phyloP scores from a whole-genome alignment of 805 yeast genomes.

The Candida chilensis region DNA sequence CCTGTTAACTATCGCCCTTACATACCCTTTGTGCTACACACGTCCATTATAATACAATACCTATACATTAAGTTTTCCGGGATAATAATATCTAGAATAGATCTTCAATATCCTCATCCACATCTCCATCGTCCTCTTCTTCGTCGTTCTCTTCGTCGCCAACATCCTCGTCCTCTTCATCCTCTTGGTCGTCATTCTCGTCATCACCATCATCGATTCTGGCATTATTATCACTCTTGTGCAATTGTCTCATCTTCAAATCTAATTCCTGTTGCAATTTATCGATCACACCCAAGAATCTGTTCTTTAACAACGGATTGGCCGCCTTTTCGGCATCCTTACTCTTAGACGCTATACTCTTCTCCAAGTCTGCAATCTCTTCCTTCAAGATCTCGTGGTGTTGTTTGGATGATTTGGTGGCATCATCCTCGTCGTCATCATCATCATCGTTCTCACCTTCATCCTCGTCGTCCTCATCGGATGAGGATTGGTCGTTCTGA shows the following conservation, averaged over 20 bases:
- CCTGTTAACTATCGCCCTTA: too few species aligned
- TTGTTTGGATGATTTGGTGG: constrained; percentile 21
- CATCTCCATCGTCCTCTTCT: constrained; percentile 10
- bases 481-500: too few species aligned
- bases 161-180: constrained; percentile 5
- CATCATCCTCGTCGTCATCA: constrained; percentile 44
- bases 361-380: constrained; percentile 75
- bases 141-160: constrained; percentile 6
- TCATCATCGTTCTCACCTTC: constrained; percentile 40
- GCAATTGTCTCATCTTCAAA: constrained; percentile 61
- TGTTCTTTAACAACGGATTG: constrained; percentile 78
- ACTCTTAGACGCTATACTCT: constrained; percentile 67
- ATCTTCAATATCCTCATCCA: constrained; percentile 16
- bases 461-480: constrained; percentile 42
- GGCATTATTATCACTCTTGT: constrained; percentile 8
- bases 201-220: constrained; percentile 18
- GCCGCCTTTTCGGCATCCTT: constrained; percentile 63
- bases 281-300: constrained; percentile 74
- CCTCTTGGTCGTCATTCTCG: constrained; percentile 5
- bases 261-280: constrained; percentile 78
- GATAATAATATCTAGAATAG: constrained; percentile 7
- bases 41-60: too few species aligned
- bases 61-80: neutral
- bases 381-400: constrained; percentile 73
- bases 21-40: too few species aligned